phyloP scores from a whole-genome alignment of 805 yeast genomes.

The Sugiyamaella americana region DNA sequence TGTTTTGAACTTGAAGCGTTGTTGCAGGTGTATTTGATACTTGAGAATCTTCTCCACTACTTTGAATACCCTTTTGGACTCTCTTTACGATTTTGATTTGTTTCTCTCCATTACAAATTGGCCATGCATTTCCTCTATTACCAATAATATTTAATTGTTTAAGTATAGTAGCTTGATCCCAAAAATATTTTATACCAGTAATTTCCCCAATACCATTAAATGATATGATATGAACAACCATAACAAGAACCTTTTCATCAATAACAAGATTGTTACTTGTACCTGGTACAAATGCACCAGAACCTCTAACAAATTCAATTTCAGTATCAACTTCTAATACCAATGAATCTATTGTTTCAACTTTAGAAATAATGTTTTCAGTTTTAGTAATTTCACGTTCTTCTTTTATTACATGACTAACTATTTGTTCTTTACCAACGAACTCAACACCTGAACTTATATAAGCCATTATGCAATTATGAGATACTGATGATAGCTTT shows the following conservation, averaged over 20 bases:
- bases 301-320: constrained; percentile 24
- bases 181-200: constrained; percentile 17
- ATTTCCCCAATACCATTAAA: constrained; percentile 16
- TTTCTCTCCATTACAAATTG: constrained; percentile 22
- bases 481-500: constrained; percentile 3
- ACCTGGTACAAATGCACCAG: constrained; percentile 24
- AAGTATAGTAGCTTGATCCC: constrained; percentile 28
- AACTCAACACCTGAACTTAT: constrained; percentile 19
- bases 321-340: constrained; percentile 23
- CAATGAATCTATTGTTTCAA: constrained; percentile 10
- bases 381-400: constrained; percentile 16
- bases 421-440: constrained; percentile 16
- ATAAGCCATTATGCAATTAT: constrained; percentile 16
- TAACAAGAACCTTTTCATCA: constrained; percentile 21
- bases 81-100: constrained; percentile 12
- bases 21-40: background rate
- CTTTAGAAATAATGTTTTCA: constrained; percentile 18
- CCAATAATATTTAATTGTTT: constrained; percentile 28
- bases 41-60: constrained; percentile 1
- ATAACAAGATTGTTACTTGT: constrained; percentile 24
- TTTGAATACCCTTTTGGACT: background rate
- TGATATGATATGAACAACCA: constrained; percentile 16
- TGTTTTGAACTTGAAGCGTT: background rate
- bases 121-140: constrained; percentile 28
- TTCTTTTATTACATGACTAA: constrained; percentile 16